phyloP scores from a whole-genome alignment of 495 filamentous ascomycete genomes.

The Mytilinidion resinicola region DNA sequence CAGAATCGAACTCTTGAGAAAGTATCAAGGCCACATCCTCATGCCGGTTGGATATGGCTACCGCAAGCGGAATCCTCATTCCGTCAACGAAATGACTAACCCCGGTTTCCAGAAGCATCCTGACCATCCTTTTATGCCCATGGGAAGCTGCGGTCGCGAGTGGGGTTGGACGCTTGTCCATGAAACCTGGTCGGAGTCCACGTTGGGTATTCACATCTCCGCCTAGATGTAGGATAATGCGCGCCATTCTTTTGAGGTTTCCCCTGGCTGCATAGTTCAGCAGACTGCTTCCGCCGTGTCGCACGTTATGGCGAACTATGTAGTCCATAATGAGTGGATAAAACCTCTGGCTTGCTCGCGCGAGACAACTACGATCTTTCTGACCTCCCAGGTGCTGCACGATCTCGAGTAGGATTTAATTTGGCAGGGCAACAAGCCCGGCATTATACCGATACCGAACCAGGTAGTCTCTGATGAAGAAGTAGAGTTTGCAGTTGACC shows the following conservation, averaged over 20 bases:
- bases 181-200: not conserved
- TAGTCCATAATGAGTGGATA: slow-evolving; percentile 13
- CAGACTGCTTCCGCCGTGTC: slow-evolving; percentile 5
- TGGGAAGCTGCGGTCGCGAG: slow-evolving; percentile 4
- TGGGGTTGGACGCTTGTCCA: not conserved
- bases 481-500: slow-evolving; percentile 3
- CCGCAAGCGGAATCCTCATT: slow-evolving; percentile 1
- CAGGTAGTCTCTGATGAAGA: slow-evolving; percentile 8
- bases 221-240: not conserved
- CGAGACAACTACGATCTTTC: slow-evolving; percentile 6
- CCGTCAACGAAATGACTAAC: slow-evolving; percentile 4
- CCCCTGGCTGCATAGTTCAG: slow-evolving; percentile 6
- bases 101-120: slow-evolving; percentile 1
- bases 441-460: slow-evolving; percentile 8
- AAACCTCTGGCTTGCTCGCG: slow-evolving; percentile 7
- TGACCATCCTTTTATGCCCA: slow-evolving; percentile 8
- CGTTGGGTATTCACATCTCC: slow-evolving; percentile 6
- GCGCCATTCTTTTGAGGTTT: slow-evolving; percentile 3
- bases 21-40: slow-evolving; percentile 9
- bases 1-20: not conserved
- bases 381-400: slow-evolving; percentile 1
- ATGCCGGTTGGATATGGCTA: slow-evolving; percentile 6
- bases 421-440: slow-evolving; percentile 2
- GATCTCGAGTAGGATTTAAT: slow-evolving; percentile 8
- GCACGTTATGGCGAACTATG: slow-evolving; percentile 9